phyloP scores from a whole-genome alignment of 352 stramenopile species.

The Globisporangium takayamanum region DNA sequence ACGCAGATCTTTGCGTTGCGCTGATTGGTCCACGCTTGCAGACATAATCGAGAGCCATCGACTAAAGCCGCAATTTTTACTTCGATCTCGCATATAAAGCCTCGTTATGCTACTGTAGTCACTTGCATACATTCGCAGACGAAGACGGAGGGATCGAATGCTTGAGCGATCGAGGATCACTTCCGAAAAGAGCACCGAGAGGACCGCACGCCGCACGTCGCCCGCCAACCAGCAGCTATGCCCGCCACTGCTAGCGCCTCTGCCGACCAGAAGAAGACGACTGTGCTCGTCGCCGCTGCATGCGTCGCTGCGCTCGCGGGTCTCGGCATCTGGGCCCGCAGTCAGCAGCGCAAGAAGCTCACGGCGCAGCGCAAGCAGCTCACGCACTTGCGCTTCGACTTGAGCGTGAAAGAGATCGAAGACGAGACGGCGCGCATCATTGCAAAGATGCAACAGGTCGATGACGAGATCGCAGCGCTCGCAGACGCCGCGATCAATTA shows the following conservation, averaged over 20 bases:
- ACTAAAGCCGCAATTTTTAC: no score
- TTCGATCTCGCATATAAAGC: no score
- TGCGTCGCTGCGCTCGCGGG: slow-evolving; percentile 39
- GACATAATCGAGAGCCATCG: no score
- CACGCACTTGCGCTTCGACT: slow-evolving; percentile 64
- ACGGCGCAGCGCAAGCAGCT: slow-evolving; percentile 40
- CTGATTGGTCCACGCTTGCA: slow-evolving; percentile 7
- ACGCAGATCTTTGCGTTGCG: not conserved
- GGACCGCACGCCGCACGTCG: not conserved
- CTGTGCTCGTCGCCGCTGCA: slow-evolving; percentile 42
- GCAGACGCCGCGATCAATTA: slow-evolving; percentile 39
- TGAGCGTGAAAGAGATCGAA: slow-evolving; percentile 71
- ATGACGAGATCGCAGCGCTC: slow-evolving; percentile 63
- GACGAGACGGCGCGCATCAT: slow-evolving; percentile 58
- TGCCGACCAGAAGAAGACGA: slow-evolving; percentile 54
- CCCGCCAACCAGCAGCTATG: not conserved
- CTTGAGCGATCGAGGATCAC: not conserved
- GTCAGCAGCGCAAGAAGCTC: slow-evolving; percentile 40
- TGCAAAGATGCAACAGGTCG: slow-evolving; percentile 52
- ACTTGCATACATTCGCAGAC: no score
- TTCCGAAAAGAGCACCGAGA: slow-evolving; percentile 1
- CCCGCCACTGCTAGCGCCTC: slow-evolving; percentile 6
- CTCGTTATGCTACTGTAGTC: no score
- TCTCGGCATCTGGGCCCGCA: slow-evolving; percentile 39
- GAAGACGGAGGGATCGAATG: no score